These are phyloP conservation scores for Polymyxa betae DNA, from an alignment of 208 protist genomes.

Conservation along the genomic window DNA sequence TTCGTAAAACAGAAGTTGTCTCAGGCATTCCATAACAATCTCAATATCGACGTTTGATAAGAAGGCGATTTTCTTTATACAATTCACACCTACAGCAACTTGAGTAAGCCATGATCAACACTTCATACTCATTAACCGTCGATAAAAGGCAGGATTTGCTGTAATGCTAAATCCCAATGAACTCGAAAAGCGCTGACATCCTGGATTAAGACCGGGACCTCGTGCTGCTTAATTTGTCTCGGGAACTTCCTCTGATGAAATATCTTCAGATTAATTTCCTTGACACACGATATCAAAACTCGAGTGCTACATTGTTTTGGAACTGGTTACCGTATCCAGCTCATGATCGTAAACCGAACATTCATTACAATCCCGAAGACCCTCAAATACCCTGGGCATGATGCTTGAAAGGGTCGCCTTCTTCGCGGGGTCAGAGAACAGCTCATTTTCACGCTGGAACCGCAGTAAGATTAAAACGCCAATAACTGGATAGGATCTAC, in stretches of 20 bases:
- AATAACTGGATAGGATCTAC: background rate
- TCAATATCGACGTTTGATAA: background rate
- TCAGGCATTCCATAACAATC: background rate
- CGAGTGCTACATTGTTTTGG: background rate
- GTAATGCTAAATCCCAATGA: background rate
- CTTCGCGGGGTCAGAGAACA: background rate
- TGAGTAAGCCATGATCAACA: background rate
- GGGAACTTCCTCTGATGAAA: background rate
- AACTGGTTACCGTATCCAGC: background rate
- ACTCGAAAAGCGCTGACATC: background rate
- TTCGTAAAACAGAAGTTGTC: background rate
- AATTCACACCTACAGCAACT: background rate
- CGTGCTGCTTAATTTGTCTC: background rate
- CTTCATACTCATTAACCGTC: background rate
- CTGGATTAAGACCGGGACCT: background rate
- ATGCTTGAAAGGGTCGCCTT: background rate
- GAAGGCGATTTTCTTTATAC: background rate
- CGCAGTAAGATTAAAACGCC: background rate
- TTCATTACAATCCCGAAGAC: background rate
- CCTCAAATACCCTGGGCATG: background rate
- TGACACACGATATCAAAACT: background rate
- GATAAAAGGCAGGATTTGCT: background rate
- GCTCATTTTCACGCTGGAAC: background rate
- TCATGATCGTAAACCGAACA: background rate
- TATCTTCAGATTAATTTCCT: conserved; percentile 8